A percentile compares a stretch with the other conserved stretches of the same genome.
These are phyloP conservation scores for Begonia fuchsioides DNA, from an alignment of 306 rosid species.

Conservation along the genomic window DNA sequence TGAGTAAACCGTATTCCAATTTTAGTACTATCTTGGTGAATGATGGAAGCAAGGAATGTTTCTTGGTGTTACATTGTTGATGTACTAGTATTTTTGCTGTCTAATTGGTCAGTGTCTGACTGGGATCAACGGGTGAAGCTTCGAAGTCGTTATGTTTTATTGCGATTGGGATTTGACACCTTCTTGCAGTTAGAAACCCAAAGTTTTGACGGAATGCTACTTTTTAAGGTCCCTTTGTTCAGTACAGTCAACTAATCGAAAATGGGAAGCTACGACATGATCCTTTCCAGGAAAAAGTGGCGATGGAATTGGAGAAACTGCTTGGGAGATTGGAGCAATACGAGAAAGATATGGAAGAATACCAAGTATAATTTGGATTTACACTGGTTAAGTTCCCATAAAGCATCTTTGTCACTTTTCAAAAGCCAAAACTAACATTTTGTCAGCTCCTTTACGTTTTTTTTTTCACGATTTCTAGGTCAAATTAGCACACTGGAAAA, in stretches of 20 bases:
- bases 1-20: background rate
- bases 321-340: conserved; percentile 77
- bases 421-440: background rate
- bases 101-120: background rate
- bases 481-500: conserved; percentile 56
- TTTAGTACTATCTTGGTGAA: background rate
- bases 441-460: background rate
- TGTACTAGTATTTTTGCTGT: background rate
- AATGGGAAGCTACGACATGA: conserved; percentile 75
- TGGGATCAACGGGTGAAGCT: background rate
- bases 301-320: conserved; percentile 52
- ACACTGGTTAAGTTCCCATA: background rate
- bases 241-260: conserved; percentile 45
- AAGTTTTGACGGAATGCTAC: conserved; percentile 2
- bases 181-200: background rate
- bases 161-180: background rate
- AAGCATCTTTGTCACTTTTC: background rate
- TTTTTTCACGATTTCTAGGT: conserved; percentile 23
- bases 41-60: background rate
- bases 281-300: conserved; percentile 72
- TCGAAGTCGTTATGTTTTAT: background rate
- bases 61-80: background rate
- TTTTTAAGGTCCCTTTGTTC: conserved; percentile 49
- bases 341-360: conserved; percentile 77
- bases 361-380: conserved; percentile 35